Evolutionary conservation across 805 yeast species (phyloP).

Genomic region (Metschnikowia colocasiae): DNA sequence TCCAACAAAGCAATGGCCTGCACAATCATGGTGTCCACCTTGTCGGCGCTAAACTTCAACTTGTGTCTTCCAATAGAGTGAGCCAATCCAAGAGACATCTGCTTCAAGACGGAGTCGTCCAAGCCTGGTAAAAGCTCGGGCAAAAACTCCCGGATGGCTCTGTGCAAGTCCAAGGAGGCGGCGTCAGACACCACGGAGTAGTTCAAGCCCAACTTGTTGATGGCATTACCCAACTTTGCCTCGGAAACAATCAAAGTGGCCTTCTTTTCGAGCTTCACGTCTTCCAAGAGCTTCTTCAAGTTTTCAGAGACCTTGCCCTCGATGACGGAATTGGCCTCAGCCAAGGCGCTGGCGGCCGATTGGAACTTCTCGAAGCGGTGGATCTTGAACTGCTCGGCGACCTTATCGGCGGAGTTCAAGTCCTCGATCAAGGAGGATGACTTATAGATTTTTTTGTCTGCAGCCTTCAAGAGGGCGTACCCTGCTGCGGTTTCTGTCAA

Average conservation of each 20-base stretch:
- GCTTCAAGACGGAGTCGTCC: constrained; percentile 75
- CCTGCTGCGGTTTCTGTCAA: constrained; percentile 99
- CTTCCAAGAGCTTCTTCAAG: constrained; percentile 72
- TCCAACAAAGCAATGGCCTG: constrained; percentile 97
- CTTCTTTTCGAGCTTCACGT: constrained; percentile 75
- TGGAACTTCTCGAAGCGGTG: constrained; percentile 93
- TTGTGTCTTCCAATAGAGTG: constrained; percentile 98
- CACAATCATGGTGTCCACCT: constrained; percentile 98
- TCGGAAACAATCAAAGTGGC: constrained; percentile 88
- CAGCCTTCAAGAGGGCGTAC: constrained; percentile 94
- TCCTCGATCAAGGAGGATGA: constrained; percentile 70
- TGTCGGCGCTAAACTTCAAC: constrained; percentile 95
- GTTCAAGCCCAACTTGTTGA: constrained; percentile 88
- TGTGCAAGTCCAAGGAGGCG: constrained; percentile 87
- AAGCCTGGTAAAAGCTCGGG: constrained; percentile 95
- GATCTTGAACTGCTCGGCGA: constrained; percentile 84
- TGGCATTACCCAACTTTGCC: constrained; percentile 92
- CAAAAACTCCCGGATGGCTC: constrained; percentile 91
- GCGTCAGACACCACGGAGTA: constrained; percentile 91
- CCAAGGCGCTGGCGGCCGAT: constrained; percentile 93
- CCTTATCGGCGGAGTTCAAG: constrained; percentile 78
- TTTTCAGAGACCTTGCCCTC: constrained; percentile 92
- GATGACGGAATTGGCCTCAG: constrained; percentile 86
- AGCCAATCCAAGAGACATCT: constrained; percentile 97
- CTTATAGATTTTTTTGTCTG: constrained; percentile 95